These are phyloP conservation scores for Oryza punctata DNA, from an alignment of 176 grass and related monocot genomes.

Conservation along the genomic window DNA sequence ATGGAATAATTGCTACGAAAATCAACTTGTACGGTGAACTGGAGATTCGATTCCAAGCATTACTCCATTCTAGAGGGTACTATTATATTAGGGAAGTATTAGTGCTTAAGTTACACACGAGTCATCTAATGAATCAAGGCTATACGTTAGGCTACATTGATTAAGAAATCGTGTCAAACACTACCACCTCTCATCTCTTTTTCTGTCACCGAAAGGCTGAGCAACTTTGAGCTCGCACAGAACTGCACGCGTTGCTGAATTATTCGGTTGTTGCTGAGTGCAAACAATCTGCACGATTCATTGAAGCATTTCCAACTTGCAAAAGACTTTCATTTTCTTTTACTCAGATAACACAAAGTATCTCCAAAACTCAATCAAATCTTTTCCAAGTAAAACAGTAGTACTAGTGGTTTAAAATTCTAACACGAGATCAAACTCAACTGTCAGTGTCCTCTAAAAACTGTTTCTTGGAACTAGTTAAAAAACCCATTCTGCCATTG, in stretches of 20 bases:
- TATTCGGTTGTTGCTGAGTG: constrained; percentile 7
- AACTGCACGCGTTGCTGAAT: neutral
- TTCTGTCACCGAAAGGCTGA: constrained; percentile 9
- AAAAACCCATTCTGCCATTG: neutral
- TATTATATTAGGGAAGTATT: constrained; percentile 20
- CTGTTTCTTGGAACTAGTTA: neutral
- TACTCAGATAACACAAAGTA: neutral
- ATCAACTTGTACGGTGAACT: neutral
- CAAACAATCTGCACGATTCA: constrained; percentile 3
- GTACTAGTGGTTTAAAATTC: neutral
- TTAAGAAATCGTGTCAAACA: constrained; percentile 40
- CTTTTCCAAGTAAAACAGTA: constrained; percentile 6
- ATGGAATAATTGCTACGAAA: constrained; percentile 20
- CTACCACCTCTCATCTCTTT: constrained; percentile 21
- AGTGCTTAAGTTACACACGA: constrained; percentile 24
- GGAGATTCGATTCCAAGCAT: constrained; percentile 24
- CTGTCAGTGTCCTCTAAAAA: neutral
- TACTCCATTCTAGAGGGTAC: neutral
- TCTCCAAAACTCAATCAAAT: neutral
- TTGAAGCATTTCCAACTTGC: neutral
- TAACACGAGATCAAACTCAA: neutral
- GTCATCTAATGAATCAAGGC: neutral
- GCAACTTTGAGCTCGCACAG: neutral
- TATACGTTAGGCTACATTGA: constrained; percentile 32
- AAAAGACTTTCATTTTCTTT: neutral